Evolutionary conservation across 2,329 filamentous ascomycete species (phyloP), one percentile per base, ranked within the genome.

Genomic region (Colletotrichum lentis): DNA sequence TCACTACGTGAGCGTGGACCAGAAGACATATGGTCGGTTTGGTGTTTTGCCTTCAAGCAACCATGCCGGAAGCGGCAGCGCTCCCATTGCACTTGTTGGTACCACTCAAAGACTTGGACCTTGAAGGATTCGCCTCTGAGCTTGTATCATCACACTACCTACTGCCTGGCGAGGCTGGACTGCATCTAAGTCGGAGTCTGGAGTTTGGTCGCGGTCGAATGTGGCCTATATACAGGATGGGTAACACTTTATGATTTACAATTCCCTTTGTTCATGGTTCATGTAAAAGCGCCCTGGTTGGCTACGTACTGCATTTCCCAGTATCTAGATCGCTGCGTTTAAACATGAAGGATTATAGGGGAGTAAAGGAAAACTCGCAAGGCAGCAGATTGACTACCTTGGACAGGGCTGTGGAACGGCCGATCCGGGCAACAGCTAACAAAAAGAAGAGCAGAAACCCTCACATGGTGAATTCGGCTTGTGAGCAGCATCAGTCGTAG

Each of bases 21-120:
- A 97, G 79, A 97, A 97, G 84, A 97, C 93, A 6, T 97, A 95
- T 75, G 95, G 95, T 8, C 86, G 95, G 61, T 97, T 97, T 74
- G 95, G 95, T 2, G 91, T 97, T 16, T 82, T 98, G 64, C 95
- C 94, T 2, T 85, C 88, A 1, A 83, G 74, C 71, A 75, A 75
- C 47, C 76, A 78, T 62, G 76, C 79, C 20, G 73, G 78, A 43
- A 74, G 76, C 53, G 76, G 80, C 7, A 80, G 82, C 70, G 77
- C 84, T 18, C 82, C 85, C 1, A 82, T 91, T 72, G 88, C 88
- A 62, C 86, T 91, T 67, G 82, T 91, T 52, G 88, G 86, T 20
- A 85, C 83, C 57, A 85, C 85, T 27, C 91, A 93, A 77, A 85
- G 91, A 71, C 80, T 94, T 50, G 91, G 92, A 1, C 86, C 91